phyloP scores from a whole-genome alignment of 805 yeast species.

The Babjeviella inositovora region DNA sequence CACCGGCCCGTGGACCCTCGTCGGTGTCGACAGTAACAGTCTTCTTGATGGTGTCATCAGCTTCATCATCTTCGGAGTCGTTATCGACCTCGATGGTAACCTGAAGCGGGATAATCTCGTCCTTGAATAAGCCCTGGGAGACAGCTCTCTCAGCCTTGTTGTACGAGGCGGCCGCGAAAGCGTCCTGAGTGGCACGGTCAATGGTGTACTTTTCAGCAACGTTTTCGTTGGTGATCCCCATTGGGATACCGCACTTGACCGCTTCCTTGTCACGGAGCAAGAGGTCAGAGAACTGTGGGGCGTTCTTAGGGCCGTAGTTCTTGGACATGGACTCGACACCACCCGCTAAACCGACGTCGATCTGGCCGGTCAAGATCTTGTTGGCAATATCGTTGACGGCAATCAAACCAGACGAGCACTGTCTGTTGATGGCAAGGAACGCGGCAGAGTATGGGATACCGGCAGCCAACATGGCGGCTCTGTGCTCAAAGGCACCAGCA shows the following conservation, averaged over 20 bases:
- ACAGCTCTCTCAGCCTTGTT: slow-evolving; percentile 73
- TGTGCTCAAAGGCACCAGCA: slow-evolving; percentile 89
- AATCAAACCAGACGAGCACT: slow-evolving; percentile 88
- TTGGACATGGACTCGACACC: slow-evolving; percentile 94
- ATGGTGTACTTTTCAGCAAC: slow-evolving; percentile 56
- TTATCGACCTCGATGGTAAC: no score
- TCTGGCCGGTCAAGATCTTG: slow-evolving; percentile 77
- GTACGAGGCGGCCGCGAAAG: slow-evolving; percentile 78
- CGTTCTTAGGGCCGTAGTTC: slow-evolving; percentile 70
- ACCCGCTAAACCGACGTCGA: slow-evolving; percentile 77
- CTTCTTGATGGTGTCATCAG: no score
- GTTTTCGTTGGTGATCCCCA: slow-evolving; percentile 94
- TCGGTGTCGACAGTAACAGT: slow-evolving; percentile 40
- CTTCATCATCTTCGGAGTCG: no score
- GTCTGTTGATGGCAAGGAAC: slow-evolving; percentile 77
- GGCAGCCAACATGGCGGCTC: slow-evolving; percentile 84
- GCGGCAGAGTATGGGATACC: slow-evolving; percentile 76
- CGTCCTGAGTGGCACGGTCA: slow-evolving; percentile 64
- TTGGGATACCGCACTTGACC: slow-evolving; percentile 76
- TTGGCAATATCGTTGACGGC: slow-evolving; percentile 83
- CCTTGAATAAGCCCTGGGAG: slow-evolving; percentile 53
- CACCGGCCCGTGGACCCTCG: slow-evolving; percentile 85
- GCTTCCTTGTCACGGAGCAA: slow-evolving; percentile 34
- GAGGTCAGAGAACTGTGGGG: slow-evolving; percentile 42
- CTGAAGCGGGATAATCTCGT: slow-evolving; percentile 76